Evolutionary conservation across 2,329 filamentous ascomycete species (phyloP).

Genomic region (Zalaria sp.): DNA sequence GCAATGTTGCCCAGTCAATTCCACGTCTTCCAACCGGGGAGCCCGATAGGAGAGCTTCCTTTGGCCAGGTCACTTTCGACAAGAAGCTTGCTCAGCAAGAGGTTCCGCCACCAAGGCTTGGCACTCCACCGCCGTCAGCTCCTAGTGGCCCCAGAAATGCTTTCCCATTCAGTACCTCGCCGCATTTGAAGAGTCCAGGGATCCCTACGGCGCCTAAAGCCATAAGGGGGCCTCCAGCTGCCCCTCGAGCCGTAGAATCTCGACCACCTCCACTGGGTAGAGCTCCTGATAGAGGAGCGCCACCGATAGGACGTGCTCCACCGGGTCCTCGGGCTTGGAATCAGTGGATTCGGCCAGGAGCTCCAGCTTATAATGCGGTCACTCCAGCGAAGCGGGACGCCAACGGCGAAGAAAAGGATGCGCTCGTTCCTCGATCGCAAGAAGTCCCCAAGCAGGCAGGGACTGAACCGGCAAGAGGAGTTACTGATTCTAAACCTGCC

Average conservation of each 20-base stretch:
- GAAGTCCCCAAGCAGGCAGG: too few relatives aligned
- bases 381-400: slow-evolving; percentile 32
- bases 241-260: slow-evolving; percentile 10
- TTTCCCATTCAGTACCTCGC: slow-evolving; percentile 19
- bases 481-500: too few relatives aligned
- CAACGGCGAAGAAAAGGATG: slow-evolving; percentile 23
- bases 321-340: slow-evolving; percentile 15
- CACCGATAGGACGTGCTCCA: slow-evolving; percentile 10
- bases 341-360: slow-evolving; percentile 29
- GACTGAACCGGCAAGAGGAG: too few relatives aligned
- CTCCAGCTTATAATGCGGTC: slow-evolving; percentile 12
- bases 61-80: slow-evolving; percentile 1
- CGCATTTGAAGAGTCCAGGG: slow-evolving; percentile 14
- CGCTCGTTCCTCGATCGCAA: background rate
- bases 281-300: slow-evolving; percentile 7
- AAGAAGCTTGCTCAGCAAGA: slow-evolving; percentile 16
- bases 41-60: too few relatives aligned
- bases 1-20: too few relatives aligned
- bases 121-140: slow-evolving; percentile 6
- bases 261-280: slow-evolving; percentile 7
- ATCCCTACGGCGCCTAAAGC: slow-evolving; percentile 23
- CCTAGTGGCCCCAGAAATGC: slow-evolving; percentile 5
- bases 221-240: slow-evolving; percentile 14
- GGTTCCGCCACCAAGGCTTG: slow-evolving; percentile 3
- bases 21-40: too few relatives aligned